Base-by-base conservation (phyloP, 768 basidiomycete species). In the Lactifluus pinguis region DNA sequence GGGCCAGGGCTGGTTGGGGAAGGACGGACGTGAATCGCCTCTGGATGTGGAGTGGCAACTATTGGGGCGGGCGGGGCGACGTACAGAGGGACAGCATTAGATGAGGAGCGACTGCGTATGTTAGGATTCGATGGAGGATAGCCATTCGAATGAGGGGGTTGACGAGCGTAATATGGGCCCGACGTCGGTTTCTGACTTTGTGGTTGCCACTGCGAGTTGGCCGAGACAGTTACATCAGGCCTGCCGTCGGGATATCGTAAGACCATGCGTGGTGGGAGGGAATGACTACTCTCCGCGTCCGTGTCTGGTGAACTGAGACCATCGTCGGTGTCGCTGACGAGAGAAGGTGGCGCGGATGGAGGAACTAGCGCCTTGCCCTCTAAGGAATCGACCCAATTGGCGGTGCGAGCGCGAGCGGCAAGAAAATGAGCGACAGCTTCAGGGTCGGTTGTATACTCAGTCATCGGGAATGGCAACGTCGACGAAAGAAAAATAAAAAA, bases 261-360 rank as follows among this genome's bases (percentile, higher is more conserved):
- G 61, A 89, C 72, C 85, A 90, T 87, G 67, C 80, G 82, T 4
- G 88, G 87, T 1, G 88, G 88, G 11, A 82, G 66, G 0, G 79
- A 80, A 60, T 73, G 74, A 15, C 69, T 65, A 64, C 76, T 79
- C 59, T 71, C 75, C 0, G 70, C 71, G 67, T 79, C 78, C 4
- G 79, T 78, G 6, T 72, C 75, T 57, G 58, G 70, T 53, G 67
- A 70, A 61, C 68, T 69, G 61, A 72, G 70, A 9, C 69, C 69
- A 59, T 74, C 72, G 58, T 74, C 72, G 0, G 69, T 66, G 58
- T 74, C 72, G 54, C 54, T 61, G 55, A 66, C 59, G 2, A 66
- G 57, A 25, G 68, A 67, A 2, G 66, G 67, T 1, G 67, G 25
- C 1, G 54, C 53, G 41, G 81, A 77, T 5, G 83, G 84, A 4